Evolutionary conservation across 1,284 basidiomycete genomes (phyloP).

Genomic region (Cryptococcus sp.): DNA sequence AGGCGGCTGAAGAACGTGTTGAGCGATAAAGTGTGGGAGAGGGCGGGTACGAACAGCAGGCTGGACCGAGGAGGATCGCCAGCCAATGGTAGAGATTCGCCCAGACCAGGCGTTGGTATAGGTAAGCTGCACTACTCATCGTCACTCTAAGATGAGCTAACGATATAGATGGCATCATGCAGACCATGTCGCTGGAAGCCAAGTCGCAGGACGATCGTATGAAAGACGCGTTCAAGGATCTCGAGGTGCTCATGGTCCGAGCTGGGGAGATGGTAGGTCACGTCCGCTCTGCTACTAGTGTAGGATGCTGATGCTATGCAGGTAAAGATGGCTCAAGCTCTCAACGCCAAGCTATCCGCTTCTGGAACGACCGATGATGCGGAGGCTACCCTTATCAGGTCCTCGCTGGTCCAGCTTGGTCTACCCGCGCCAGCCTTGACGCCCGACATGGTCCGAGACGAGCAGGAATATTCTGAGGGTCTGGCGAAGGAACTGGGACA

Average conservation of each 20-base stretch:
- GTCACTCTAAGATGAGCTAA: background rate
- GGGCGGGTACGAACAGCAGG: slow-evolving; percentile 2
- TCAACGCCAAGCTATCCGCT: slow-evolving; percentile 74
- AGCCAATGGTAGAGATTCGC: background rate
- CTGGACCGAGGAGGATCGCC: background rate
- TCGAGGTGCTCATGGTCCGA: slow-evolving; percentile 86
- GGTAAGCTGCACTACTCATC: slow-evolving; percentile 18
- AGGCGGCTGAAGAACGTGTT: slow-evolving; percentile 68
- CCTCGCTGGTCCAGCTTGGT: slow-evolving; percentile 82
- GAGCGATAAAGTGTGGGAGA: slow-evolving; percentile 70
- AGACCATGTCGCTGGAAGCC: slow-evolving; percentile 63
- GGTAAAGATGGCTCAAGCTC: slow-evolving; percentile 70
- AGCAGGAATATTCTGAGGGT: slow-evolving; percentile 71
- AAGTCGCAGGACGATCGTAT: slow-evolving; percentile 63
- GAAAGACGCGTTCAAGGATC: slow-evolving; percentile 73
- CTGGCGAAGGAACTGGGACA: slow-evolving; percentile 76
- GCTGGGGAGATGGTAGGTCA: slow-evolving; percentile 78
- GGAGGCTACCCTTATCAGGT: slow-evolving; percentile 78
- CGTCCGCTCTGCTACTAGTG: background rate
- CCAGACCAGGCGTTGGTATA: slow-evolving; percentile 27
- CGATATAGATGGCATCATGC: slow-evolving; percentile 69
- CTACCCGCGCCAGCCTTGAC: slow-evolving; percentile 69
- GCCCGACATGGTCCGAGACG: slow-evolving; percentile 80
- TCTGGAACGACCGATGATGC: slow-evolving; percentile 53
- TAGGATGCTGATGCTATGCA: slow-evolving; percentile 11